phyloP scores from a whole-genome alignment of 495 filamentous ascomycete species.

The Aspergillus nidulans region DNA sequence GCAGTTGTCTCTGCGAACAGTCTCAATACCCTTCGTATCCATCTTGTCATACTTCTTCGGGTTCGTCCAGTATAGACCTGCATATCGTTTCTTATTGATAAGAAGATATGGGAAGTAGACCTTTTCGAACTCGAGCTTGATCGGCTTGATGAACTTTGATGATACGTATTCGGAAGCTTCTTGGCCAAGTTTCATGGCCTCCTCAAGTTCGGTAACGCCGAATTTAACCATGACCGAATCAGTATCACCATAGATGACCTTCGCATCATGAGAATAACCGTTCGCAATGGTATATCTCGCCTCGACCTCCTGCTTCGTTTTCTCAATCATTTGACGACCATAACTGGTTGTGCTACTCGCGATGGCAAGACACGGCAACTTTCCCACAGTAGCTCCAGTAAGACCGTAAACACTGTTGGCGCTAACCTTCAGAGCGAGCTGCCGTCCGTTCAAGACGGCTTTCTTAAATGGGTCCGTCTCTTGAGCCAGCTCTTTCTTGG shows the following conservation, averaged over 20 bases:
- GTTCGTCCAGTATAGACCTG: conserved; percentile 94
- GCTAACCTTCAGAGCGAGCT: conserved; percentile 92
- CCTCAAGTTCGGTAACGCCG: conserved; percentile 73
- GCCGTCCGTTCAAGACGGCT: conserved; percentile 94
- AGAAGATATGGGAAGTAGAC: conserved; percentile 97
- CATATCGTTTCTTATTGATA: conserved; percentile 99
- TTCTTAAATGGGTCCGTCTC: conserved; percentile 98
- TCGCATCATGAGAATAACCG: conserved; percentile 86
- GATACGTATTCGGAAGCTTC: conserved; percentile 88
- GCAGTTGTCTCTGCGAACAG: conserved; percentile 94
- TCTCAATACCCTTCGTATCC: conserved; percentile 99
- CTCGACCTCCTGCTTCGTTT: conserved; percentile 91
- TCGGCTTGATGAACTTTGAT: conserved; percentile 85
- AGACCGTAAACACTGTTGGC: conserved; percentile 98
- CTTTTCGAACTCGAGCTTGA: conserved; percentile 99
- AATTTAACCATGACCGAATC: conserved; percentile 99
- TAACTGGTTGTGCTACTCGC: conserved; percentile 95
- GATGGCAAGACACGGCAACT: conserved; percentile 90
- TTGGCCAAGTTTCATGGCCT: conserved; percentile 90
- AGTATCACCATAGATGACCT: conserved; percentile 98
- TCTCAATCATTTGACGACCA: conserved; percentile 97
- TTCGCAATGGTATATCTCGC: conserved; percentile 83
- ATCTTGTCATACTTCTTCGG: conserved; percentile 97
- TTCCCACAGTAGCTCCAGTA: conserved; percentile 92
- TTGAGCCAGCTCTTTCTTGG: conserved; percentile 82